Conservation (phyloP, 2,329 filamentous ascomycete genomes). For the Fusarium caatingaense region DNA sequence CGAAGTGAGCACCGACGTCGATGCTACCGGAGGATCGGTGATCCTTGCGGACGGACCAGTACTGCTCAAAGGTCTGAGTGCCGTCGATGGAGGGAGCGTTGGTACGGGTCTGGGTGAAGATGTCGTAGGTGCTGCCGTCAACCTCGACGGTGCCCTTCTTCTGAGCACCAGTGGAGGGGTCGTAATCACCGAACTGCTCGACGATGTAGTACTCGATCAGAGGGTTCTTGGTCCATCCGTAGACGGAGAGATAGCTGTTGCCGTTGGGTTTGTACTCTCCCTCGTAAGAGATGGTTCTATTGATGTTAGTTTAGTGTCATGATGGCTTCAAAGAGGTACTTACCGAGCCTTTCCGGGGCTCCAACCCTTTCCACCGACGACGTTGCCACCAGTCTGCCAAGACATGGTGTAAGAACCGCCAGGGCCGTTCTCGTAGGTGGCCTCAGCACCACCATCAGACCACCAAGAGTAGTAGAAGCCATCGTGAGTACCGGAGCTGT, state of each 20-base stretch:
- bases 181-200: slow-evolving; percentile 50
- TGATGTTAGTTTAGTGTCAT: neutral
- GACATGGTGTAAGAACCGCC: slow-evolving; percentile 57
- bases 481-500: slow-evolving; percentile 50
- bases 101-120: slow-evolving; percentile 51
- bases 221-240: slow-evolving; percentile 54
- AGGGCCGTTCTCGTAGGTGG: slow-evolving; percentile 58
- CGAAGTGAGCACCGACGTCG: slow-evolving; percentile 62
- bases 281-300: slow-evolving; percentile 43
- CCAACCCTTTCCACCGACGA: slow-evolving; percentile 46
- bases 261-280: slow-evolving; percentile 51
- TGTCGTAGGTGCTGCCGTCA: slow-evolving; percentile 54
- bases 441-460: slow-evolving; percentile 58
- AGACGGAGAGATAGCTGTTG: slow-evolving; percentile 54
- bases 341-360: slow-evolving; percentile 49
- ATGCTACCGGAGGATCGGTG: slow-evolving; percentile 64
- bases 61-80: slow-evolving; percentile 64
- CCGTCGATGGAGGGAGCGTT: slow-evolving; percentile 62
- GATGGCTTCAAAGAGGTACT: slow-evolving; percentile 42
- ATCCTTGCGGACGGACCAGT: slow-evolving; percentile 61
- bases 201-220: slow-evolving; percentile 55
- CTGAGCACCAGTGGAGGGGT: slow-evolving; percentile 49
- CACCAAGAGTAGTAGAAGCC: slow-evolving; percentile 62
- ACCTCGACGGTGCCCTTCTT: slow-evolving; percentile 49
- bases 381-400: slow-evolving; percentile 54